Evolutionary conservation across 108 stramenopile species (phyloP).

Genomic region (Fragilaria radians): DNA sequence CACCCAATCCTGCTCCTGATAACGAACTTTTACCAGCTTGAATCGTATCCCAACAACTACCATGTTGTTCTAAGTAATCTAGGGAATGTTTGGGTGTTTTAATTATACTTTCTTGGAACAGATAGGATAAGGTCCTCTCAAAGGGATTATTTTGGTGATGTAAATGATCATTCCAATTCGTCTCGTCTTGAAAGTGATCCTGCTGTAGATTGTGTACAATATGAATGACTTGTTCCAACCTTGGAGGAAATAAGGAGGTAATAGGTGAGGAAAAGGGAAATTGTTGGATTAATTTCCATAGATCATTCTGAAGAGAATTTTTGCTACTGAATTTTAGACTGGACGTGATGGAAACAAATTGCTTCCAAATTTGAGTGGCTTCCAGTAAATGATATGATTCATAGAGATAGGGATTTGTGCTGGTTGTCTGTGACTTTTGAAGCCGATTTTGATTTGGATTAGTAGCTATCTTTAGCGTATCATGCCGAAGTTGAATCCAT

Average conservation of each 20-base stretch:
- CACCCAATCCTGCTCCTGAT: conserved; percentile 49
- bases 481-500: no score
- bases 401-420: no score
- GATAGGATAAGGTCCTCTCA: not conserved
- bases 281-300: not conserved
- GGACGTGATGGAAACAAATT: no score
- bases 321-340: no score
- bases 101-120: no score
- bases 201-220: not conserved
- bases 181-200: not conserved
- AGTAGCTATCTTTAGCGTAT: no score
- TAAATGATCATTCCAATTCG: not conserved
- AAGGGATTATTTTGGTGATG: not conserved
- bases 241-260: not conserved
- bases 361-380: no score
- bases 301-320: not conserved
- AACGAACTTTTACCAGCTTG: conserved; percentile 29
- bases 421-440: no score
- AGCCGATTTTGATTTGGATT: no score
- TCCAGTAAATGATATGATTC: no score
- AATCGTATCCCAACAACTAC: conserved; percentile 48
- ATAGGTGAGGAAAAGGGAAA: not conserved
- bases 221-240: not conserved
- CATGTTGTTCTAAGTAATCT: conserved; percentile 1
- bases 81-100: not conserved